Percentiles rank a stretch among this genome's conserved stretches.
These are phyloP conservation scores for Meyerozyma sp. DNA, from an alignment of 1,139 yeast species.

Conservation along the genomic window DNA sequence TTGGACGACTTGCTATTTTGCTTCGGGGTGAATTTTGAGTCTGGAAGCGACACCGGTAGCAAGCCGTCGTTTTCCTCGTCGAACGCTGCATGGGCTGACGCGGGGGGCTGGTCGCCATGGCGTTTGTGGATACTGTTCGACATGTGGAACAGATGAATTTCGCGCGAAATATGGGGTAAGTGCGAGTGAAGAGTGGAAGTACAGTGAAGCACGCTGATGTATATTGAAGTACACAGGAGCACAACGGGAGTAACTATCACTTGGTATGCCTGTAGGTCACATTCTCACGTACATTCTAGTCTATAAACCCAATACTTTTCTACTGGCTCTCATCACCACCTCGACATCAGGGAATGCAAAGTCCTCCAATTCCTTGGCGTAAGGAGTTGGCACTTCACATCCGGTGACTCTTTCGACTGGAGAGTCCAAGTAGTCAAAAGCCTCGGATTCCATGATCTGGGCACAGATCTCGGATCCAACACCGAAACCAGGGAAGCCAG, in stretches of 20 bases:
- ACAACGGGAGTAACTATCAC: no score
- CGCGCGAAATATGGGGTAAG: not conserved
- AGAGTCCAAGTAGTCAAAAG: slow-evolving; percentile 96
- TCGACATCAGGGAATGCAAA: slow-evolving; percentile 98
- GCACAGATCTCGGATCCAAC: slow-evolving; percentile 98
- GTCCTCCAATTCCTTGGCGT: slow-evolving; percentile 93
- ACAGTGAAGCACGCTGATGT: not conserved
- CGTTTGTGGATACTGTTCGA: slow-evolving; percentile 12
- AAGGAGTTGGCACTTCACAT: slow-evolving; percentile 99
- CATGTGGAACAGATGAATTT: not conserved
- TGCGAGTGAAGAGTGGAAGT: no score
- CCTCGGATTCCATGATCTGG: slow-evolving; percentile 97
- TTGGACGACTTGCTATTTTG: not conserved
- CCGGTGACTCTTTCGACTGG: slow-evolving; percentile 99
- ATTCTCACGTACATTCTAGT: not conserved
- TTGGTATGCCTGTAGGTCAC: no score
- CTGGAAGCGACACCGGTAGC: slow-evolving; percentile 21
- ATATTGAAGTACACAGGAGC: no score
- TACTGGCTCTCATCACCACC: slow-evolving; percentile 84
- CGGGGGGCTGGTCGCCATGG: slow-evolving; percentile 11
- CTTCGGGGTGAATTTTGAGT: not conserved
- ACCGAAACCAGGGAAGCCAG: slow-evolving; percentile 98
- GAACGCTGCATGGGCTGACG: slow-evolving; percentile 19
- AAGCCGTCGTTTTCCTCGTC: slow-evolving; percentile 32
- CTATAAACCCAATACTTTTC: slow-evolving; percentile 76